Base-by-base conservation (phyloP, 1,284 basidiomycete species). In the Puccinia brachypodii region DNA sequence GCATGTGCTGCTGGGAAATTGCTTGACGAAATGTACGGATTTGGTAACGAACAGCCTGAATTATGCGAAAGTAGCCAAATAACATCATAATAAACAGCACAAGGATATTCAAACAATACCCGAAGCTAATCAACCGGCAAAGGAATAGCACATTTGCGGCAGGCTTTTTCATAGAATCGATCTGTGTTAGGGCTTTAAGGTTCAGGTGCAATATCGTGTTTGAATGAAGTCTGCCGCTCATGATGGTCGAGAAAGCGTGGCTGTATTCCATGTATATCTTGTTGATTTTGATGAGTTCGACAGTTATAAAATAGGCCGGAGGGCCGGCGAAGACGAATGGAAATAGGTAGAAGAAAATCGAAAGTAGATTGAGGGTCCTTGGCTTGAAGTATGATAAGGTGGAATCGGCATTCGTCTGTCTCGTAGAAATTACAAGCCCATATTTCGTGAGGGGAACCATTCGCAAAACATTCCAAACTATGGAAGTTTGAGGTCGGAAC, bases 391-490 rank as follows among this genome's bases (percentile, higher is more conserved):
- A 72, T 7, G 42, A 50, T 19, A 47, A 36, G 8, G 42, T 72
- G 1, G 69, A 72, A 9, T 53, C 47, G 44, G 22, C 3, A 72
- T 72, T 72, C 19, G 28, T 22, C 16, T 47, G 44, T 28, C 64
- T 68, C 38, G 28, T 68, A 25, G 22, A 19, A 3, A 7, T 56
- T 8, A 56, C 13, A 16, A 72, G 31, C 4, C 69, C 50, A 44
- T 50, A 47, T 72, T 53, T 72, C 16, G 25, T 50, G 7, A 33
- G 33, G n/a, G 69, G 69, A 3, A 72, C 8, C 28, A 14, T 4
- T 53, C 44, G 13, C 3, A 72, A 44, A 44, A 72, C 42, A 53
- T 72, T 72, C 69, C 69, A 72, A 19, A 53, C 69, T 72, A 19
- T 40, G 47, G n/a, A 36, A 14, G 44, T 47, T 69, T n/a, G 1